Evolutionary conservation across 164 flowering plant genomes (phyloP), one percentile per base, ranked within the genome.

Genomic region (Dillenia turbinata): DNA sequence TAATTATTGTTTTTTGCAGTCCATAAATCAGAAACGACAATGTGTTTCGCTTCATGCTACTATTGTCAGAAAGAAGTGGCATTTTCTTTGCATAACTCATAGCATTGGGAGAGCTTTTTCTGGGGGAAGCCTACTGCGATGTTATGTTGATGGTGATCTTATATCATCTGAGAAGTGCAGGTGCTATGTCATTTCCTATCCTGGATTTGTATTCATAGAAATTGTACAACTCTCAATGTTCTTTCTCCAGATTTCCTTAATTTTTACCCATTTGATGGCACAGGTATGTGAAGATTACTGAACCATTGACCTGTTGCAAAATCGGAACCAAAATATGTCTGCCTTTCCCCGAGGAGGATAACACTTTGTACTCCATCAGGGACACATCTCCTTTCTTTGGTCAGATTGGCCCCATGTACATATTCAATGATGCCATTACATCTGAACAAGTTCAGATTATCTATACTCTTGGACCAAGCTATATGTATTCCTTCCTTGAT

Each of bases 41-140:
- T 66, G 70, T 56, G 87, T 85, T 56, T 70, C 85, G 4, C 71
- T 92, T 59, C 66, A 66, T 57, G 73, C 83, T 22, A 81, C 75
- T 72, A 73, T 95, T 56, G 78, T 70, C 43, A 65, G 72, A 62
- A 88, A 85, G 81, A 90, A 83, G 71, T 95, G 98, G 98, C 96
- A 95, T 76, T 84, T 82, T 73, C 80, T 95, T 70, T 88, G 97
- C 69, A 72, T 95, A 61, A 85, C 96, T 49, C 99, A 95, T 68
- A 88, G 81, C 67, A 85, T 90, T 70, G 98, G 99, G 65, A 87
- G 98, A 80, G 86, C 98, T 56, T 95, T 95, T 78, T 95, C 97
- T 57, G 99, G 97, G 49, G 99, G 99, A 24, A 95, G 99, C 75
- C 72, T 78, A 48, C 69, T 95, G 69, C 81, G 81, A 49, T 90